phyloP scores from a whole-genome alignment of 2,329 filamentous ascomycete genomes.

The Penicillium palitans region DNA sequence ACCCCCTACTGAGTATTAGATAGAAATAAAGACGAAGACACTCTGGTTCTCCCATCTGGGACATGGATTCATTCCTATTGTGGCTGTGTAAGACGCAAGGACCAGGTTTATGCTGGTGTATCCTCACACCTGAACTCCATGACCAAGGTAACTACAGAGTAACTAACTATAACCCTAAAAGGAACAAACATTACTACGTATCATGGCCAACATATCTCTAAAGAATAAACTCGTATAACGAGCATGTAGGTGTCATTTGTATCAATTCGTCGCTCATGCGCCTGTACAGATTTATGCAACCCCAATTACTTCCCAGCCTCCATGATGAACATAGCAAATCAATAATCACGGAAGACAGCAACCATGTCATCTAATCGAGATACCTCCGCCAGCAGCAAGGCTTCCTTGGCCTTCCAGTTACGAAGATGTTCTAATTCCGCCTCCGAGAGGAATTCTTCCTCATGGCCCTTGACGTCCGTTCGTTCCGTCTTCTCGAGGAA shows the following conservation, averaged over 20 bases:
- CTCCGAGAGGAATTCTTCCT: conserved; percentile 74
- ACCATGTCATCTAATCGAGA: conserved; percentile 81
- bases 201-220: background rate
- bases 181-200: background rate
- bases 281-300: conserved; percentile 9
- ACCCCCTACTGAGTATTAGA: background rate
- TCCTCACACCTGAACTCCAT: background rate
- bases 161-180: background rate
- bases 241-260: background rate
- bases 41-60: background rate
- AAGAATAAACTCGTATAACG: background rate
- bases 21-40: background rate
- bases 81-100: background rate
- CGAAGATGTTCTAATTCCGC: conserved; percentile 71
- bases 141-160: background rate
- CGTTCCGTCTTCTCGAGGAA: conserved; percentile 81
- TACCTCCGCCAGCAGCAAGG: conserved; percentile 75
- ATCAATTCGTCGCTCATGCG: conserved; percentile 9
- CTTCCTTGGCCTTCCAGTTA: conserved; percentile 61
- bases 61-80: background rate
- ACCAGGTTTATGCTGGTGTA: background rate
- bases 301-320: background rate
- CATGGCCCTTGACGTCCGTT: conserved; percentile 79
- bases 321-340: conserved; percentile 23
- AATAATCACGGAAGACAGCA: conserved; percentile 78